phyloP scores from a whole-genome alignment of 805 yeast genomes.

The Yarrowia sp. region DNA sequence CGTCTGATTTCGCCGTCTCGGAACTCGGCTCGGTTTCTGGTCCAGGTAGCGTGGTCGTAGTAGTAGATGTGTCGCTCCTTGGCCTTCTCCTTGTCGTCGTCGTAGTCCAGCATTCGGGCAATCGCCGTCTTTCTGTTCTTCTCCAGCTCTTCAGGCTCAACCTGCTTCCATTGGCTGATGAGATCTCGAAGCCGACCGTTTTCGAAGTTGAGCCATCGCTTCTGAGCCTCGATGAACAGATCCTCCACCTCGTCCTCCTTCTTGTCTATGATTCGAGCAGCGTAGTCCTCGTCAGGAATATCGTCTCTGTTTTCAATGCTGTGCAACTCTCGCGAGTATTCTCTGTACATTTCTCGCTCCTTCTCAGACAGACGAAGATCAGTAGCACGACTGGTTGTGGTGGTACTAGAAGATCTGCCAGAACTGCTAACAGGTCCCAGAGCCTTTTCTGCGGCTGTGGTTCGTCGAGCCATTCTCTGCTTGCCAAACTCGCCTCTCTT shows the following conservation, averaged over 20 bases:
- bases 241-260: constrained; percentile 35
- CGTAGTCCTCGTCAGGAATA: constrained; percentile 40
- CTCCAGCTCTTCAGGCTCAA: constrained; percentile 44
- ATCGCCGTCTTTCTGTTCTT: constrained; percentile 41
- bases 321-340: constrained; percentile 39
- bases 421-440: constrained; percentile 16
- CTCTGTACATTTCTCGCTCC: constrained; percentile 27
- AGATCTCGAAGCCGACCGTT: constrained; percentile 51
- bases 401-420: not conserved
- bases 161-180: constrained; percentile 53
- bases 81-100: constrained; percentile 42
- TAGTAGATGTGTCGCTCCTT: constrained; percentile 43
- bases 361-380: constrained; percentile 23
- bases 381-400: not conserved
- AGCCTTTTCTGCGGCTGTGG: constrained; percentile 38
- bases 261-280: constrained; percentile 34
- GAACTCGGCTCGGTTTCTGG: constrained; percentile 42
- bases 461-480: constrained; percentile 38
- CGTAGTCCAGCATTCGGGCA: constrained; percentile 41
- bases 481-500: constrained; percentile 41
- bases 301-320: constrained; percentile 37
- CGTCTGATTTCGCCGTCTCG: constrained; percentile 43
- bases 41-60: constrained; percentile 46
- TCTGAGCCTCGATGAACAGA: constrained; percentile 29
- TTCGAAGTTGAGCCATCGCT: constrained; percentile 41